Percentiles rank a stretch among this genome's conserved stretches.
phyloP scores from a whole-genome alignment of 768 basidiomycete species.

The Suillus fuscotomentosus region DNA sequence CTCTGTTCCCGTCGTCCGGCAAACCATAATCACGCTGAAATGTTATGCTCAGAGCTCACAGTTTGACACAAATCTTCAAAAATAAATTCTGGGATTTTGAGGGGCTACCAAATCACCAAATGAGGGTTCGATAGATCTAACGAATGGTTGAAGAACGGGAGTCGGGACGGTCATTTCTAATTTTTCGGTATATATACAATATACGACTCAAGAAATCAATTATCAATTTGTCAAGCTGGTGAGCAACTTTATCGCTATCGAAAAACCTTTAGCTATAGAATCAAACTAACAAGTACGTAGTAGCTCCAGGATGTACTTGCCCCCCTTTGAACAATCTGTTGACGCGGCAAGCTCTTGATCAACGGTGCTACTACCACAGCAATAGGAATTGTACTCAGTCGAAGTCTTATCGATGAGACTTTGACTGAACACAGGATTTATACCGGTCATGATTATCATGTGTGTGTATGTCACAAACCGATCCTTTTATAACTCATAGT shows the following conservation, averaged over 20 bases:
- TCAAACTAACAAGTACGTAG: neutral
- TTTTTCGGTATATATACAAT: no score
- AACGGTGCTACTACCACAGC: neutral
- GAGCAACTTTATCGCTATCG: neutral
- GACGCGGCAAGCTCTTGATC: neutral
- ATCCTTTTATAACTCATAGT: neutral
- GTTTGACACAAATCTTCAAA: no score
- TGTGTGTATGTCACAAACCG: neutral
- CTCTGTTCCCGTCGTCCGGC: no score
- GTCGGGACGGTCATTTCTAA: no score
- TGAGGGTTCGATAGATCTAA: no score
- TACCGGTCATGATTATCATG: neutral
- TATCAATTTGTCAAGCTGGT: neutral
- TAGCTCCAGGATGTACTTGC: neutral
- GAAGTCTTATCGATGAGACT: neutral
- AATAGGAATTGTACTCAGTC: neutral
- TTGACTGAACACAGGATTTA: neutral
- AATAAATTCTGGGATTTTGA: no score
- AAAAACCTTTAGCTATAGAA: neutral
- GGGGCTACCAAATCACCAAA: no score
- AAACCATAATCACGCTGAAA: no score
- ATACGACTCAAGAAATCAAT: neutral
- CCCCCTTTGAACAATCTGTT: neutral
- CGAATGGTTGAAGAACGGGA: no score
- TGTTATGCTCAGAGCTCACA: no score